Evolutionary conservation across 148 eudicot genomes (phyloP).

Genomic region (Mesembryanthemum crystallinum): DNA sequence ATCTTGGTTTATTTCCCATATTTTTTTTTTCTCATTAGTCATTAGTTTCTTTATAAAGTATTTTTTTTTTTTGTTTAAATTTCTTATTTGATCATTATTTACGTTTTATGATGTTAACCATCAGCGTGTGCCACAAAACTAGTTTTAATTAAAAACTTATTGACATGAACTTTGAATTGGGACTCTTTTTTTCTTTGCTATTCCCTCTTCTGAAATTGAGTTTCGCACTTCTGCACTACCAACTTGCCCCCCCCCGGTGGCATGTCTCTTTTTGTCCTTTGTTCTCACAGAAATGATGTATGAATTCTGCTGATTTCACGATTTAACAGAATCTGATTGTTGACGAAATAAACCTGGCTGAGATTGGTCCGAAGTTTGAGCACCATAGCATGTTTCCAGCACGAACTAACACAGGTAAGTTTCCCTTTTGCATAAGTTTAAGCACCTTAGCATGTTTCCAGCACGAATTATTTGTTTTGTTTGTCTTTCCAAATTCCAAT

Average conservation of each 20-base stretch:
- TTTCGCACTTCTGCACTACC: too few relatives aligned
- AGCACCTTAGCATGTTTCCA: slow-evolving; percentile 81
- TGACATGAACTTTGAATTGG: background rate
- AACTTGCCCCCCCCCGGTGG: too few relatives aligned
- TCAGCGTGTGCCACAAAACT: too few relatives aligned
- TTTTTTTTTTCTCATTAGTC: too few relatives aligned
- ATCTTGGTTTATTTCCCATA: too few relatives aligned
- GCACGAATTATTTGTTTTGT: slow-evolving; percentile 54
- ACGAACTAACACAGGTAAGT: slow-evolving; percentile 91
- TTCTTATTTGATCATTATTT: too few relatives aligned
- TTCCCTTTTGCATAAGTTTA: slow-evolving; percentile 29
- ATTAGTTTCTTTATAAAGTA: too few relatives aligned
- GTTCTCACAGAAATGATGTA: background rate
- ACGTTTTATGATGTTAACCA: too few relatives aligned
- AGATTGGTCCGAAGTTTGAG: slow-evolving; percentile 94
- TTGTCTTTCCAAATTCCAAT: background rate
- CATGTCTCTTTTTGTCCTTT: too few relatives aligned
- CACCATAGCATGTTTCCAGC: slow-evolving; percentile 84
- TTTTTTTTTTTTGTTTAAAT: too few relatives aligned
- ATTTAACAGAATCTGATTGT: slow-evolving; percentile 68
- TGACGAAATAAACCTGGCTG: slow-evolving; percentile 78
- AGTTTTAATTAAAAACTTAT: background rate
- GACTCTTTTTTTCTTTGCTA: background rate
- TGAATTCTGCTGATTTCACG: slow-evolving; percentile 18
- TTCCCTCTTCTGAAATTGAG: background rate